A percentile compares a stretch with the other conserved stretches of the same genome.
phyloP scores from a whole-genome alignment of 2,329 filamentous ascomycete species.

The Fusarium sp. region DNA sequence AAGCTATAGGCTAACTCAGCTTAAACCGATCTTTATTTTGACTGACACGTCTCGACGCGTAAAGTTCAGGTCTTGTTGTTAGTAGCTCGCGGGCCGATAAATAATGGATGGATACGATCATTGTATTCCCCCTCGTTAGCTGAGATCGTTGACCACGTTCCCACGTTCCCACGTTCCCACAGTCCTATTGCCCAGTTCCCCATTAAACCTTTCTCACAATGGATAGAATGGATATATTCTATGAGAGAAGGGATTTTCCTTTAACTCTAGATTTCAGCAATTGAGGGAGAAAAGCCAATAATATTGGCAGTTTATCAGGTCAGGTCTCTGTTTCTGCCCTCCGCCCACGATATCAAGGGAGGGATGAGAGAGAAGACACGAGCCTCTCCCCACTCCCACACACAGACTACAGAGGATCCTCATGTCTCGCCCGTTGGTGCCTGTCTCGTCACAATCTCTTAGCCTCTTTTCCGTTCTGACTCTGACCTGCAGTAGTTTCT shows the following conservation, averaged over 20 bases:
- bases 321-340: background rate
- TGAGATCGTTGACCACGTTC: constrained; percentile 11
- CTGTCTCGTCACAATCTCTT: constrained; percentile 30
- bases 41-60: constrained; percentile 20
- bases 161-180: constrained; percentile 27
- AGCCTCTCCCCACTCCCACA: background rate
- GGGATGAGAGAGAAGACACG: constrained; percentile 1
- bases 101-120: constrained; percentile 19
- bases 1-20: background rate
- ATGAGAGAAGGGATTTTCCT: constrained; percentile 1
- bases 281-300: constrained; percentile 36
- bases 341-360: constrained; percentile 25
- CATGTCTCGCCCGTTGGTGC: constrained; percentile 28
- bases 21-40: constrained; percentile 7
- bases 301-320: constrained; percentile 35
- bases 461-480: background rate
- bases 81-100: constrained; percentile 19
- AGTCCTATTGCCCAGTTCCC: constrained; percentile 15
- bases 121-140: constrained; percentile 13
- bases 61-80: constrained; percentile 3
- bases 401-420: background rate
- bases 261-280: background rate
- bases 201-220: constrained; percentile 4
- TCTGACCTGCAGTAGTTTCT: constrained; percentile 13
- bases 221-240: constrained; percentile 13